Conservation (phyloP, 352 stramenopile species). For the Pythium aphanidermatum region DNA sequence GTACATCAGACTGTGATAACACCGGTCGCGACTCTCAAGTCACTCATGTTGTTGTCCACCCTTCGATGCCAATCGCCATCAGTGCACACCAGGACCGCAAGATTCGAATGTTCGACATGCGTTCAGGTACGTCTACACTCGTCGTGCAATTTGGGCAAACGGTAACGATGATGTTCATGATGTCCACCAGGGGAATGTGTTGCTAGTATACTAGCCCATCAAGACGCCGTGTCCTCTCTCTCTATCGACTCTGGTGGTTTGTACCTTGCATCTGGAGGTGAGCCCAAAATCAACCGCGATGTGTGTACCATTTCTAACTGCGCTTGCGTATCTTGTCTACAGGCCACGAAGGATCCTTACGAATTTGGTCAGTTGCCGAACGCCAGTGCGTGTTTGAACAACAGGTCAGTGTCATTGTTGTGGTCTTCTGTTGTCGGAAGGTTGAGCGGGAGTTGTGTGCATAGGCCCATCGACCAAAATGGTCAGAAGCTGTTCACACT, state of each 20-base stretch:
- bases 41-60: constrained; percentile 57
- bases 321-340: background rate
- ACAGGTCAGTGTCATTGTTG: constrained; percentile 27
- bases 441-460: too few species aligned
- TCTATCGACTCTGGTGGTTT: constrained; percentile 73
- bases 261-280: constrained; percentile 71
- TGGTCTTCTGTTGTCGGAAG: too few species aligned
- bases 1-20: constrained; percentile 60
- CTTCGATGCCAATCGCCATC: constrained; percentile 79
- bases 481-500: constrained; percentile 69
- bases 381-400: constrained; percentile 85
- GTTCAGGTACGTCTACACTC: constrained; percentile 31
- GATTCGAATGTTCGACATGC: constrained; percentile 85
- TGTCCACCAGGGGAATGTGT: constrained; percentile 81
- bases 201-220: constrained; percentile 65
- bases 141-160: background rate
- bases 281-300: too few species aligned
- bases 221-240: constrained; percentile 74
- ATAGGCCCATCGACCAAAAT: constrained; percentile 78
- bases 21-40: constrained; percentile 62
- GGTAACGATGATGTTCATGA: background rate
- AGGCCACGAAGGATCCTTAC: constrained; percentile 81
- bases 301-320: too few species aligned
- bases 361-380: constrained; percentile 77
- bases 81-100: constrained; percentile 78